Evolutionary conservation across 2,329 filamentous ascomycete genomes (phyloP).

Genomic region (Helotiales sp.): DNA sequence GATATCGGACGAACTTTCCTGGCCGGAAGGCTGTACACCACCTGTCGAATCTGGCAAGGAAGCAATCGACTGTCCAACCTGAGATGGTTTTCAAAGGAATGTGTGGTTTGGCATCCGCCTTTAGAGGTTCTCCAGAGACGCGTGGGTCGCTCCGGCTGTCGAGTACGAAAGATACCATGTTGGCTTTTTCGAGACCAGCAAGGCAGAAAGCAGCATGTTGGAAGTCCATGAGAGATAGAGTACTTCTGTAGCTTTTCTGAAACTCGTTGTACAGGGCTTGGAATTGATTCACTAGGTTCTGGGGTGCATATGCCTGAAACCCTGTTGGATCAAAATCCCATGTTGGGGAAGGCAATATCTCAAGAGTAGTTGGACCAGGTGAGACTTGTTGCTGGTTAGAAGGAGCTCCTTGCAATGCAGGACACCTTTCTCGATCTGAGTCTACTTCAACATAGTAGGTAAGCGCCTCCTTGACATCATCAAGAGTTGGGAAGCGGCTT

Average conservation of each 20-base stretch:
- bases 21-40: constrained; percentile 1
- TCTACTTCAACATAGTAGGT: background rate
- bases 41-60: constrained; percentile 10
- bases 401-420: background rate
- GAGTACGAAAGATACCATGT: constrained; percentile 6
- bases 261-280: background rate
- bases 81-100: background rate
- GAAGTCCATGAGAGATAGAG: constrained; percentile 2
- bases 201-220: constrained; percentile 13
- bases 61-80: constrained; percentile 19
- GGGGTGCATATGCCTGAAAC: constrained; percentile 1
- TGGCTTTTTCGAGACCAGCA: constrained; percentile 4
- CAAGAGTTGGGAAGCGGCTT: background rate
- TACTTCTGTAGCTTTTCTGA: background rate
- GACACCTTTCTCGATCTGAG: background rate
- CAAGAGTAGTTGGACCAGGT: background rate
- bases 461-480: background rate
- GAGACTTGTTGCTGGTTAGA: background rate
- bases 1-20: constrained; percentile 1
- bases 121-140: background rate
- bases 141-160: constrained; percentile 6
- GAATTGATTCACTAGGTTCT: background rate
- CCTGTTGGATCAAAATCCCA: constrained; percentile 1
- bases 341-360: background rate
- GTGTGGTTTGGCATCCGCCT: background rate